Evolutionary conservation across 371 early-diverging fungal species (phyloP).

Genomic region (Paramicrosporidium saccamoebae): DNA sequence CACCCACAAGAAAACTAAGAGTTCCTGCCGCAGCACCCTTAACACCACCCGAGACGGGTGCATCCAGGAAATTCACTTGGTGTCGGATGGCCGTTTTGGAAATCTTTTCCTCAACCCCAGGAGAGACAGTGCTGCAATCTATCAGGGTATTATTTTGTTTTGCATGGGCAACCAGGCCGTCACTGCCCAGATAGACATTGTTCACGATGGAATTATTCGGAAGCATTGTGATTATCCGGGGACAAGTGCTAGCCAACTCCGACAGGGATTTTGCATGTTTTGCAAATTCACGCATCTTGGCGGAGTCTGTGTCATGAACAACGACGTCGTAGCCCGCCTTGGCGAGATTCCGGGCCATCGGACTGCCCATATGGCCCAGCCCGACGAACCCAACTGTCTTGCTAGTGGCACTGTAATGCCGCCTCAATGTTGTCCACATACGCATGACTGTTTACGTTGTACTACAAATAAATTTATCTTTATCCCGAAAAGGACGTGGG

Average conservation of each 20-base stretch:
- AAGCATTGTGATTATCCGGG: conserved; percentile 66
- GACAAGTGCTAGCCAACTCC: conserved; percentile 27
- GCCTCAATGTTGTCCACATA: no score
- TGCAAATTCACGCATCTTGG: conserved; percentile 13
- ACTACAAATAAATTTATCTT: no score
- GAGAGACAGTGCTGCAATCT: conserved; percentile 75
- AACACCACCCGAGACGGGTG: conserved; percentile 81
- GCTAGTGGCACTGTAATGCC: no score
- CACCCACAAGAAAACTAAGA: conserved; percentile 90
- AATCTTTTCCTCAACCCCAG: conserved; percentile 22
- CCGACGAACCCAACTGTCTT: conserved; percentile 55
- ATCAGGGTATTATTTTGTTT: conserved; percentile 17
- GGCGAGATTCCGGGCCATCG: conserved; percentile 59
- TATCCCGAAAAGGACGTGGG: no score
- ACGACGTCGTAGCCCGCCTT: conserved; percentile 16
- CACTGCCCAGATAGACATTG: conserved; percentile 26
- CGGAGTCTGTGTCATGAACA: conserved; percentile 28
- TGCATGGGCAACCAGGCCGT: conserved; percentile 16
- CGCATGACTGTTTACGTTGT: no score
- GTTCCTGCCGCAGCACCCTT: conserved; percentile 65
- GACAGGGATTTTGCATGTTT: conserved; percentile 13
- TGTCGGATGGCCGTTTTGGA: conserved; percentile 14
- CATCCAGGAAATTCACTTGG: conserved; percentile 42
- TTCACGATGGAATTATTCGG: conserved; percentile 47
- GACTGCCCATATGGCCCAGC: conserved; percentile 70